A percentile compares a stretch with the other conserved stretches of the same genome.
Evolutionary conservation across 108 stramenopile species (phyloP).

Genomic region (Skeletonema grethae): DNA sequence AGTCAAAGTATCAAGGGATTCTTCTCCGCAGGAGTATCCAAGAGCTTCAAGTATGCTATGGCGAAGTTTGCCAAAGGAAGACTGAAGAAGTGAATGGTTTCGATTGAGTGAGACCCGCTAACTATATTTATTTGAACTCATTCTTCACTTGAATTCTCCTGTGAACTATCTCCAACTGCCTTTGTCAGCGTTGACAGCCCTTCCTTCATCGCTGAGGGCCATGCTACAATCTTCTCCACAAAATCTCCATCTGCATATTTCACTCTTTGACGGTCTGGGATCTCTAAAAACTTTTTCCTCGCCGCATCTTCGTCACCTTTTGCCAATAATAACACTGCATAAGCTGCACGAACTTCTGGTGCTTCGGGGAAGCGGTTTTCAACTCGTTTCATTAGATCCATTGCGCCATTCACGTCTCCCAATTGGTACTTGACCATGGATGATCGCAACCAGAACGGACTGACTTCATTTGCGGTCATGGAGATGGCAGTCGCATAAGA

Average conservation of each 20-base stretch:
- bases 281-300: constrained; percentile 78
- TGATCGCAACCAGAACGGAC: constrained; percentile 82
- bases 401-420: constrained; percentile 60
- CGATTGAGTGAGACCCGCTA: background rate
- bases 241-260: constrained; percentile 65
- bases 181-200: constrained; percentile 38
- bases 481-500: constrained; percentile 77
- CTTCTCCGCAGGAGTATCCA: constrained; percentile 67
- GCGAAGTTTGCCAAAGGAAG: constrained; percentile 82
- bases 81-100: constrained; percentile 10
- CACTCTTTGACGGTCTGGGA: constrained; percentile 73
- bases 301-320: constrained; percentile 74
- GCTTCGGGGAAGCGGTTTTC: constrained; percentile 89
- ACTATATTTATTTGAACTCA: constrained; percentile 2
- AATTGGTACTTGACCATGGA: constrained; percentile 82
- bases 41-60: constrained; percentile 67
- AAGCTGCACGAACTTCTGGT: constrained; percentile 82
- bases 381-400: constrained; percentile 76
- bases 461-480: constrained; percentile 88
- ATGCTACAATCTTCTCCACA: constrained; percentile 60
- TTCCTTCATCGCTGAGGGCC: constrained; percentile 77
- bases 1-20: constrained; percentile 83
- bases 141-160: background rate
- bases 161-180: constrained; percentile 38
- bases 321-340: constrained; percentile 63